Base-by-base conservation (phyloP, 805 yeast genomes). In the Candida chilensis region DNA sequence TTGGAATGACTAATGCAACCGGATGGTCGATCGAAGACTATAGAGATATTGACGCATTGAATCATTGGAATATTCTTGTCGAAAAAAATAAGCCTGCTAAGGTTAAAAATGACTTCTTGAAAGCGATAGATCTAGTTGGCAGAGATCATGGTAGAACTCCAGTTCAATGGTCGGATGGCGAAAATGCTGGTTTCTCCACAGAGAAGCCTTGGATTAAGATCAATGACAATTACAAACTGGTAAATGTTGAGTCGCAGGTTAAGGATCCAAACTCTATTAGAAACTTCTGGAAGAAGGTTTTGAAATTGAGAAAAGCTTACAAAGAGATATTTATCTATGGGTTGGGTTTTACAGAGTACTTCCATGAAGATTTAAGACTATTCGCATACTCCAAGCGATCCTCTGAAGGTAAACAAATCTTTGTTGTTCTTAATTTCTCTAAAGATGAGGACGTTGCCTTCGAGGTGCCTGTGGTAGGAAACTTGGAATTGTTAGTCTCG, bases 101-200 rank as follows among this genome's bases (percentile, higher is more conserved):
- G 21, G 21, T 11, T 19, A 19, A 8, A 8, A 19, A 19, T 19
- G 21, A 9, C 21, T 19, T 19, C 8, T 35, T 58, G 48, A 57
- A 56, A 30, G 47, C 38, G 20, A 45, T 66, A 34, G 50, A 54
- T 32, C 37, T 62, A 32, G 27, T 60, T 14, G 66, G 74, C 10
- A 57, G 78, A 43, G 78, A 71, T 41, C 58, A 71, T 41, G 64
- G 72, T 7, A 61, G 78, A 47, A 59, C 74, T 14, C 78, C 78
- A 13, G 66, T 72, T 37, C 78, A 70, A 39, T 72, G 78, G 78
- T 60, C 59, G 36, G 47, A 44, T 31, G 39, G 59, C 1, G 52
- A 39, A 11, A 36, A 64, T 36, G 74, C 57, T 22, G 78, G 78
- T 0, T 71, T 71, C 48, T 52, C 73, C 16, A 48, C 57, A 4